Evolutionary conservation across 306 rosid genomes (phyloP), one percentile per base, ranked within the genome.

Genomic region (Inga leiocalycina): DNA sequence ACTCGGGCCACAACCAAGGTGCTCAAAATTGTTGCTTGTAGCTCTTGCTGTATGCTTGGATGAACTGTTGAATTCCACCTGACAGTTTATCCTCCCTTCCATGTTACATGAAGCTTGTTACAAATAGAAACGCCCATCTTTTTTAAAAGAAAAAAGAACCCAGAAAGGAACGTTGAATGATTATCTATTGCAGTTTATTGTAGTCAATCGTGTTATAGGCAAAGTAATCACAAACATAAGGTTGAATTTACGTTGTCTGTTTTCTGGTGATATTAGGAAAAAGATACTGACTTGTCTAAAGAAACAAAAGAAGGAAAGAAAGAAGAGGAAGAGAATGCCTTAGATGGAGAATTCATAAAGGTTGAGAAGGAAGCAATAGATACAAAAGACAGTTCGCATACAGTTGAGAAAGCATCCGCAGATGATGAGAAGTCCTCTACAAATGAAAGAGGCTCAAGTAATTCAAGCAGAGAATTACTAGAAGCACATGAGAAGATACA

Each of bases 321-420:
- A 79, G 98, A 96, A 75, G 97, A 92, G 71, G 99, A 96, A 82
- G 98, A 95, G 59, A 90, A 89, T 74, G 85, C 90, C 72, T 86
- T 93, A 9, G 99, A 92, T 82, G 99, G 97, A 39, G 99, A 94
- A 80, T 96, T 96, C 88, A 92, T 96, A 24, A 96, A 96, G 88
- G 94, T 96, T 77, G 99, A 96, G 88, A 96, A 84, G 91, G 98
- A 94, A 86, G 75, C 89, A 11, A 61, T 89, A n/a, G 92, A 87
- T 41, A 85, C 64, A 48, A 86, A 90, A 74, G 90, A 88, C 51
- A 78, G 78, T 30, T 56, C 85, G 51, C 88, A 61, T 77, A 17
- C 75, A 43, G 82, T 79, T 68, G 82, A 76, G 69, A 69, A 61
- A 76, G 43, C 41, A 24, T 54, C 73, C 69, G 81, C 32, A n/a